phyloP scores from a whole-genome alignment of 2,329 filamentous ascomycete species.

The Curvularia verruculosa region DNA sequence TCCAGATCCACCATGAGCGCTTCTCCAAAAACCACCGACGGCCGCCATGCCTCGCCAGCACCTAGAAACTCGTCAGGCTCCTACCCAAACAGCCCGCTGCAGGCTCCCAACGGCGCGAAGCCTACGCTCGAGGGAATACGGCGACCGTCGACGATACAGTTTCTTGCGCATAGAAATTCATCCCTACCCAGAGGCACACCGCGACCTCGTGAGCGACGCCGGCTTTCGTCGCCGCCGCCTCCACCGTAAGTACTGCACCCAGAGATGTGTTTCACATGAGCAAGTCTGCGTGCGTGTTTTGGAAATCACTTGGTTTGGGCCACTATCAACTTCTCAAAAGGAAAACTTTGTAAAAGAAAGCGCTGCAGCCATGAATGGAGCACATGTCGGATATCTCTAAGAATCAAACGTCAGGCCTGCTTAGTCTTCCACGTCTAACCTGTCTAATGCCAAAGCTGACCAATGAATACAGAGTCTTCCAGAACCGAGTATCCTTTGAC shows the following conservation, averaged over 20 bases:
- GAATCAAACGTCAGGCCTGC: neutral
- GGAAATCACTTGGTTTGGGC: neutral
- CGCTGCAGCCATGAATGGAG: neutral
- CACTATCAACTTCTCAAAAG: neutral
- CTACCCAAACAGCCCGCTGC: constrained; percentile 33
- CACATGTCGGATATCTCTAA: neutral
- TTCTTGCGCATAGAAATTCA: constrained; percentile 42
- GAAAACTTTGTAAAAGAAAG: neutral
- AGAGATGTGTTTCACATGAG: neutral
- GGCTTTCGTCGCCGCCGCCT: constrained; percentile 50
- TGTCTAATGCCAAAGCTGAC: constrained; percentile 19
- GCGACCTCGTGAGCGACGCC: constrained; percentile 42
- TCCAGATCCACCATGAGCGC: constrained; percentile 40
- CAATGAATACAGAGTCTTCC: constrained; percentile 60
- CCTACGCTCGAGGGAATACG: constrained; percentile 37
- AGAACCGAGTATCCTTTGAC: constrained; percentile 74
- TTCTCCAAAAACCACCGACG: constrained; percentile 40
- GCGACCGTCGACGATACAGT: constrained; percentile 47
- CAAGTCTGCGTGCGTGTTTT: neutral
- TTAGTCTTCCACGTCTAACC: neutral
- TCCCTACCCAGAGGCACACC: constrained; percentile 42
- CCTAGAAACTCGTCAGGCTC: constrained; percentile 25
- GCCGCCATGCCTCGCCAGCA: constrained; percentile 38
- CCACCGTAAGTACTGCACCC: constrained; percentile 48
- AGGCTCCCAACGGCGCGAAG: constrained; percentile 28